Evolutionary conservation across 495 filamentous ascomycete genomes (phyloP), one percentile per base, ranked within the genome.

Genomic region (Hypoxylon crocopeplum): DNA sequence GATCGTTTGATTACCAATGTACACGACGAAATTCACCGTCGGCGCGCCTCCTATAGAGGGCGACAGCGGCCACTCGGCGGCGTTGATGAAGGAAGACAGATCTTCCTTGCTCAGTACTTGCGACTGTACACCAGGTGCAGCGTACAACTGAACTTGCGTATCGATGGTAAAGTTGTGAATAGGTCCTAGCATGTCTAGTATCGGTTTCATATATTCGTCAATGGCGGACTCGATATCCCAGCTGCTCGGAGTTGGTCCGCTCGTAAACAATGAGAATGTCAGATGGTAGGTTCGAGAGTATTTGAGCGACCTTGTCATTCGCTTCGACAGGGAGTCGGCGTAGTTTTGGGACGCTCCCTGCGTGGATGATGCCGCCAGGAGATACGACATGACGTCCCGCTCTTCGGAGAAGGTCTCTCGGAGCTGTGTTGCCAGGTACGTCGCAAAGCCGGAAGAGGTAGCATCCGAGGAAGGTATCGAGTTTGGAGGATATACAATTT

Each of bases 121-220:
- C 37, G 76, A 79, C 24, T 79, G 75, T 12, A 92, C 85, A 21
- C 93, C 92, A 0, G 90, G 92, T 0, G 80, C 78, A 1, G 94
- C 94, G 70, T 96, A 96, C 1, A 97, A 80, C 75, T 98, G 94
- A 10, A 98, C 88, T 71, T 98, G 94, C 1, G 92, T 96, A 70
- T 98, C 94, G 30, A 98, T 86, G 16, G 94, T 97, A 71, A 98
- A 98, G 69, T 96, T 93, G 79, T 90, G 93, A 60, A 98, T 93
- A 12, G 85, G 79, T 2, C 85, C 82, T 20, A 97, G 81, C 22
- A 88, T 83, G 30, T 90, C 80, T 0, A 98, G 79, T 37, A 98
- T 80, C 0, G 94, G 93, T 13, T 84, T 77, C 67, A 98, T 81
- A 71, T 95, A 91, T 65, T 91, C 83, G 11, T 87, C 80, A 29